Evolutionary conservation across 2,329 filamentous ascomycete genomes (phyloP).

Genomic region (Botrytis pseudocinerea): DNA sequence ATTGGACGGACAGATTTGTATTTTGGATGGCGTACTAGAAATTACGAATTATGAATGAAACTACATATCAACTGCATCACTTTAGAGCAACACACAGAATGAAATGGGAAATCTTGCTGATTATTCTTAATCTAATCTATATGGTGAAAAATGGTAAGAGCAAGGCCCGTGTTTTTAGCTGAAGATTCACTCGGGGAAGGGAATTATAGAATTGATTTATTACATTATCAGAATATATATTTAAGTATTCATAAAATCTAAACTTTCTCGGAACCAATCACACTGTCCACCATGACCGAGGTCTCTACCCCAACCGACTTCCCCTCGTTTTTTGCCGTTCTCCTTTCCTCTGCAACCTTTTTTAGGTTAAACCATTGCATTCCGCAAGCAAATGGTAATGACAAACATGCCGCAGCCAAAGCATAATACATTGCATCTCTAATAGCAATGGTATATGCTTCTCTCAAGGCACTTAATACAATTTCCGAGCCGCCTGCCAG

Average conservation of each 20-base stretch:
- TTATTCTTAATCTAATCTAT: neutral
- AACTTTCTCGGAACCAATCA: neutral
- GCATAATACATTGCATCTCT: slow-evolving; percentile 18
- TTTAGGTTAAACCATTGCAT: slow-evolving; percentile 21
- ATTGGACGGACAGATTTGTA: neutral
- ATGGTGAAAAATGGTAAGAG: neutral
- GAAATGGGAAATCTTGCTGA: neutral
- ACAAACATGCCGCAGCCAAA: slow-evolving; percentile 4
- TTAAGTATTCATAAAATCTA: neutral
- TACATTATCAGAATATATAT: neutral
- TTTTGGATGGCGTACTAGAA: neutral
- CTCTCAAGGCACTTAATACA: neutral
- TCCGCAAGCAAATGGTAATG: slow-evolving; percentile 12
- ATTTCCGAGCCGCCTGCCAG: neutral
- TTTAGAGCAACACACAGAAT: neutral
- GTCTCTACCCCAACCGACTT: neutral
- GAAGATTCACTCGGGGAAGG: neutral
- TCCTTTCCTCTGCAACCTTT: slow-evolving; percentile 13
- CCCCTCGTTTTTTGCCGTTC: neutral
- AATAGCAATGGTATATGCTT: slow-evolving; percentile 12
- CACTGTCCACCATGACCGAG: neutral
- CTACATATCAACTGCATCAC: neutral
- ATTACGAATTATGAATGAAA: neutral
- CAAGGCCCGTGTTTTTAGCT: neutral
- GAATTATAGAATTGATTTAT: neutral